phyloP scores from a whole-genome alignment of 169 alveolate genomes.

The Plasmodium fragile region DNA sequence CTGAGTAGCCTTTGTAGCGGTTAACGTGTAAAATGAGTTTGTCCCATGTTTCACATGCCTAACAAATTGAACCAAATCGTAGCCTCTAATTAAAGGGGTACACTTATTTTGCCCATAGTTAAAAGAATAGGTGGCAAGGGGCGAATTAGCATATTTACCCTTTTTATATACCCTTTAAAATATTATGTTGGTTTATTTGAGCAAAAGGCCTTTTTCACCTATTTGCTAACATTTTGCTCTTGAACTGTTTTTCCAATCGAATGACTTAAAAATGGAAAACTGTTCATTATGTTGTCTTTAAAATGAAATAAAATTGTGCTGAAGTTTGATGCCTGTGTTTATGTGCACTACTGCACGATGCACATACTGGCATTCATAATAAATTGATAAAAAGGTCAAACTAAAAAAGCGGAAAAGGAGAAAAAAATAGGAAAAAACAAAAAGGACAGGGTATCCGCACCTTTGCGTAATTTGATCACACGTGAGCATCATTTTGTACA shows the following conservation, averaged over 20 bases:
- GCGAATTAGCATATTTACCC: neutral
- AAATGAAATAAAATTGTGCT: neutral
- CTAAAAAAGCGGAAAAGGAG: neutral
- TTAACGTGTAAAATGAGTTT: neutral
- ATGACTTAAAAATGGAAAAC: neutral
- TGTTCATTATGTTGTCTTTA: neutral
- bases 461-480: neutral
- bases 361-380: neutral
- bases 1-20: neutral
- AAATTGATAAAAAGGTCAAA: neutral
- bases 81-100: neutral
- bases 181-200: neutral
- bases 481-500: neutral
- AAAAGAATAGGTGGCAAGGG: neutral
- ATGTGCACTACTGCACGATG: neutral
- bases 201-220: neutral
- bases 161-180: neutral
- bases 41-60: neutral
- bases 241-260: neutral
- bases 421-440: constrained; percentile 17
- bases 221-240: neutral
- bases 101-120: neutral
- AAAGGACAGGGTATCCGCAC: neutral
- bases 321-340: neutral
- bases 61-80: neutral